Evolutionary conservation across 192 early-diverging fungal genomes (phyloP), one percentile per base, ranked within the genome.

Genomic region (Podila epicladia): DNA sequence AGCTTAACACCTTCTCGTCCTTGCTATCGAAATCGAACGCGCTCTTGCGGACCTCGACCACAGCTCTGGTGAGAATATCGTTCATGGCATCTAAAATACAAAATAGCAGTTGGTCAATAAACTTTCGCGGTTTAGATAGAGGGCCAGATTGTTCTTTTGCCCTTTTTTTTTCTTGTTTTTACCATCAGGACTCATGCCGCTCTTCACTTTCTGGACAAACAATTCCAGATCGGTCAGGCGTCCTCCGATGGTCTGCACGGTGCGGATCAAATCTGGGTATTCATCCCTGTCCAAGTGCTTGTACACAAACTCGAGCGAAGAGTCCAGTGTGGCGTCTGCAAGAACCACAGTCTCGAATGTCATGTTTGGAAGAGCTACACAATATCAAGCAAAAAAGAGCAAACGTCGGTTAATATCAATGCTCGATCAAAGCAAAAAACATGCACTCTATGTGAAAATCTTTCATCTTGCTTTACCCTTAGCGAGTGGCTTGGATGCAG

Each of bases 221-320:
- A 96, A 72, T 80, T 96, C 91, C 37, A 99, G 82, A 84, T 99
- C 97, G 37, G 92, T 94, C 20, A 97, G 80, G 20, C 98, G 90
- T 22, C 98, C 98, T 31, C 97, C 98, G 17, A 99, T 85, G 2
- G 87, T 87, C 28, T 85, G 66, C 19, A 97, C 93, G 9, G 87
- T 86, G 12, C 65, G 38, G n/a, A 64, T 64, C 32, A 90, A 59
- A 41, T 74, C 65, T 5, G 84, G 72, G 48, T 85, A 75, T 11
- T 83, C 68, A 5, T 67, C 64, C 22, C 70, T 65, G 65, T 82
- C 79, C 35, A 92, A 45, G 35, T 87, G 83, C 24, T 74, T 85
- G 22, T 82, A 71, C 0, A 95, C 87, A 82, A 90, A 92, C 20
- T 78, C 82, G 41, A 93, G 70, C 0, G 95, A 87, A 24, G 83